A percentile compares a stretch with the other conserved stretches of the same genome.
Conservation (phyloP, 352 stramenopile species). For the Phytopythium boreale region DNA sequence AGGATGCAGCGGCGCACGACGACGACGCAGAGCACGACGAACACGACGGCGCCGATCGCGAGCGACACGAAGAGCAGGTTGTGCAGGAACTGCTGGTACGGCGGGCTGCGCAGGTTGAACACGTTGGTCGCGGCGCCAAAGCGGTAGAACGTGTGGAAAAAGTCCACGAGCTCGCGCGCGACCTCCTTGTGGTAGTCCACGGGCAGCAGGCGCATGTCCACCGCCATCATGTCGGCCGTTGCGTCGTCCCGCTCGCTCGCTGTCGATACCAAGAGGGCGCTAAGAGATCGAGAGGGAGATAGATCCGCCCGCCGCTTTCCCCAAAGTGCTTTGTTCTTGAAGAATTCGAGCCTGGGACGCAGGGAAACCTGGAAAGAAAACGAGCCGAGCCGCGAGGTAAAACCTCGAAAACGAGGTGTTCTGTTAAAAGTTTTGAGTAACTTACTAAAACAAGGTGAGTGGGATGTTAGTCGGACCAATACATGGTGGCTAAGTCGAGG, state of each 20-base stretch:
- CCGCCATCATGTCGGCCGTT: neutral
- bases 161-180: slow-evolving; percentile 56
- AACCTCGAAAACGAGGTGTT: no score
- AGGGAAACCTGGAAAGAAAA: no score
- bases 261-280: neutral
- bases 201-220: slow-evolving; percentile 48
- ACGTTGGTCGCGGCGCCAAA: slow-evolving; percentile 47
- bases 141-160: slow-evolving; percentile 84
- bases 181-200: slow-evolving; percentile 70
- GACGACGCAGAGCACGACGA: slow-evolving; percentile 60
- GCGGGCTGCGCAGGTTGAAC: slow-evolving; percentile 51
- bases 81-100: slow-evolving; percentile 63
- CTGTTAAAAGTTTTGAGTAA: no score
- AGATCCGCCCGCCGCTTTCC: neutral
- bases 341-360: neutral
- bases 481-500: no score
- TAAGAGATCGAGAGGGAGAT: neutral
- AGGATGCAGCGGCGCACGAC: slow-evolving; percentile 67
- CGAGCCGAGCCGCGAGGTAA: no score
- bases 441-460: no score
- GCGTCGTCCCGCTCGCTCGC: neutral
- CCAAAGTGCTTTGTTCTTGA: neutral
- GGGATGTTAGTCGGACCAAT: no score
- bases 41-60: slow-evolving; percentile 54
- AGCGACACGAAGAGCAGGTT: slow-evolving; percentile 73